Percentiles rank a stretch among this genome's conserved stretches.
Evolutionary conservation across 129 eudicot species (phyloP).

Genomic region (Tagetes erecta): DNA sequence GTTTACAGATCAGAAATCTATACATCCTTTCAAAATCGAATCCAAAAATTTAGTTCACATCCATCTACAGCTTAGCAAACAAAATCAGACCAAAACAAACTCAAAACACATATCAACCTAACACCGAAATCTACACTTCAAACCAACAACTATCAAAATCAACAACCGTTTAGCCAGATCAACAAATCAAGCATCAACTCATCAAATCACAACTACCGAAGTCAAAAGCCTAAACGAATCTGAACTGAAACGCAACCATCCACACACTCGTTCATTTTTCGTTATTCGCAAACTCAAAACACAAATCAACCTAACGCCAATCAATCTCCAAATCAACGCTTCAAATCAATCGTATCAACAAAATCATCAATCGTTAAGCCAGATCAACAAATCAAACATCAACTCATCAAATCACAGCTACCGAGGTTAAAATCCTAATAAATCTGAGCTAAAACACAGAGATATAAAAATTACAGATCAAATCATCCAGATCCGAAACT

Average conservation of each 20-base stretch:
- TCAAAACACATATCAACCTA: conserved; percentile 4
- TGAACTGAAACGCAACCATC: background rate
- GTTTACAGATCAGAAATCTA: conserved; percentile 15
- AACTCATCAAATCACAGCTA: background rate
- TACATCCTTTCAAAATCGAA: conserved; percentile 12
- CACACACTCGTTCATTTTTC: background rate
- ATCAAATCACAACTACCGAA: background rate
- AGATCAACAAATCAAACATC: conserved; percentile 13
- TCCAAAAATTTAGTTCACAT: background rate
- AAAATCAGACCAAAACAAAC: conserved; percentile 10
- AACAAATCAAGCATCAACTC: background rate
- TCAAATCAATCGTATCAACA: conserved; percentile 10
- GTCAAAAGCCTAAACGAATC: conserved; percentile 10
- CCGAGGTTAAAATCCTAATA: background rate
- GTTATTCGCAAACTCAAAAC: background rate
- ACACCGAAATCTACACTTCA: conserved; percentile 4
- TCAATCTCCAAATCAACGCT: background rate
- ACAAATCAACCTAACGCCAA: background rate
- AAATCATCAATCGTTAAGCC: conserved; percentile 13
- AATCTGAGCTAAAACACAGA: conserved; percentile 5
- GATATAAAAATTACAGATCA: background rate
- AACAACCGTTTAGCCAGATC: conserved; percentile 14
- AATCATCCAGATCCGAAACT: conserved; percentile 18
- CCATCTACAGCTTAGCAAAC: background rate
- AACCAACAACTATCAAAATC: conserved; percentile 8